Conservation (phyloP, 78 protist species). For the Capsaspora owczarzaki region DNA sequence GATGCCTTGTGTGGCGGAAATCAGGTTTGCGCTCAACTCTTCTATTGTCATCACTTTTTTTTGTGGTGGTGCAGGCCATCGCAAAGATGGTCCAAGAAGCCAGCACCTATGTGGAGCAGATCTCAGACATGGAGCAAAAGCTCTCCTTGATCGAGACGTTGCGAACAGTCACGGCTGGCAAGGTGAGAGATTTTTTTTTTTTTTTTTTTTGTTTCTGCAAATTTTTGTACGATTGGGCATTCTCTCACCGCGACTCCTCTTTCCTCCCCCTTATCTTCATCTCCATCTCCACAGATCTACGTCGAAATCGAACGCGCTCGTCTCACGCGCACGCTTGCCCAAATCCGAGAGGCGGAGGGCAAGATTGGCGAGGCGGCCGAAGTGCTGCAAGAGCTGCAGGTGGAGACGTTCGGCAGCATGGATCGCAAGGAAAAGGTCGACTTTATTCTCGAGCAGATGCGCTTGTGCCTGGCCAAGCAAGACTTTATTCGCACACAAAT, state of each 20-base stretch:
- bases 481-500: constrained; percentile 36
- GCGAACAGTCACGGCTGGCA: neutral
- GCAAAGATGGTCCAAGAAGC: neutral
- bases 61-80: too few relatives aligned
- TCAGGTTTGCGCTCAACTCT: too few relatives aligned
- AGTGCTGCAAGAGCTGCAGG: constrained; percentile 40
- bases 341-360: constrained; percentile 29
- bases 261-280: too few relatives aligned
- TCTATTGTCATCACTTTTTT: too few relatives aligned
- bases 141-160: neutral
- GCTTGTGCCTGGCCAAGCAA: constrained; percentile 24
- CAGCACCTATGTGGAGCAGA: neutral
- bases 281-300: constrained; percentile 17
- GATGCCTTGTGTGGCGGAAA: too few relatives aligned
- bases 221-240: too few relatives aligned
- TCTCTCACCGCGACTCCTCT: too few relatives aligned
- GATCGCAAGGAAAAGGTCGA: constrained; percentile 38
- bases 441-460: constrained; percentile 47
- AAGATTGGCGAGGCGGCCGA: constrained; percentile 35
- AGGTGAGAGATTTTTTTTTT: constrained; percentile 15
- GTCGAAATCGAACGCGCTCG: constrained; percentile 58
- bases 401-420: constrained; percentile 56
- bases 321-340: constrained; percentile 24
- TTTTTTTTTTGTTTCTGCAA: too few relatives aligned
- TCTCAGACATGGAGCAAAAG: neutral